Evolutionary conservation across 2,329 filamentous ascomycete species (phyloP).

Genomic region (Aureobasidium sp.): DNA sequence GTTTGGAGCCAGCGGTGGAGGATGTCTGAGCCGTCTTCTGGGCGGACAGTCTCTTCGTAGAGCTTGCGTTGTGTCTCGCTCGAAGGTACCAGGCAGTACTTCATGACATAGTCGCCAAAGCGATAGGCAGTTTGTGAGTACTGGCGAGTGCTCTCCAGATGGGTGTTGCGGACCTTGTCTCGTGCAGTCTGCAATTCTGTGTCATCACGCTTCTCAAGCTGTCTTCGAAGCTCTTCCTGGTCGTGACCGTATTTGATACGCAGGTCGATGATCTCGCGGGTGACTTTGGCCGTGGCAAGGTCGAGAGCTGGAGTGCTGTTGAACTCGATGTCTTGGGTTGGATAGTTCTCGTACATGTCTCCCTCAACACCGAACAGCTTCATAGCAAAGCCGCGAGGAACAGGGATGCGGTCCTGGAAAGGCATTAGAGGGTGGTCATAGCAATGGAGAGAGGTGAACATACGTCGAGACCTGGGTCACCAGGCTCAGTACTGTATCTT

Average conservation of each 20-base stretch:
- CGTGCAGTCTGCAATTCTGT: conserved; percentile 32
- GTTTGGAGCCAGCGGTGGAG: conserved; percentile 32
- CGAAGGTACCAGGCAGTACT: conserved; percentile 39
- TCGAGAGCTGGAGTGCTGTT: conserved; percentile 42
- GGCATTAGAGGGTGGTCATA: not conserved
- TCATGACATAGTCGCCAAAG: conserved; percentile 40
- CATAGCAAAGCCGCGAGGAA: conserved; percentile 40
- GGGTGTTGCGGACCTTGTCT: conserved; percentile 32
- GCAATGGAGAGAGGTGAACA: not conserved
- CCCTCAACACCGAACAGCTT: conserved; percentile 42
- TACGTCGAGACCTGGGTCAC: conserved; percentile 31
- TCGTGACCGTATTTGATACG: conserved; percentile 30
- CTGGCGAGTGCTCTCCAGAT: conserved; percentile 30
- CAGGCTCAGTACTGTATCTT: conserved; percentile 32
- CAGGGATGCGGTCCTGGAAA: conserved; percentile 30
- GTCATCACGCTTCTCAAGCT: conserved; percentile 31
- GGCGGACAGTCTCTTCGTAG: conserved; percentile 30
- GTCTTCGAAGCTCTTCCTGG: conserved; percentile 33
- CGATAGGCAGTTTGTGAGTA: conserved; percentile 43
- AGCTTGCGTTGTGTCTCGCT: conserved; percentile 33
- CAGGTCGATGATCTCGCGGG: conserved; percentile 36
- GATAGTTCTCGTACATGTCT: conserved; percentile 31
- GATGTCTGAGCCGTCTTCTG: conserved; percentile 28
- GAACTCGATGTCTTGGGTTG: conserved; percentile 40
- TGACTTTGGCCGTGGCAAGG: conserved; percentile 37